A percentile compares a stretch with the other conserved stretches of the same genome.
These are phyloP conservation scores for Epicoccum sorghinum DNA, from an alignment of 2,329 filamentous ascomycete genomes.

Conservation along the genomic window DNA sequence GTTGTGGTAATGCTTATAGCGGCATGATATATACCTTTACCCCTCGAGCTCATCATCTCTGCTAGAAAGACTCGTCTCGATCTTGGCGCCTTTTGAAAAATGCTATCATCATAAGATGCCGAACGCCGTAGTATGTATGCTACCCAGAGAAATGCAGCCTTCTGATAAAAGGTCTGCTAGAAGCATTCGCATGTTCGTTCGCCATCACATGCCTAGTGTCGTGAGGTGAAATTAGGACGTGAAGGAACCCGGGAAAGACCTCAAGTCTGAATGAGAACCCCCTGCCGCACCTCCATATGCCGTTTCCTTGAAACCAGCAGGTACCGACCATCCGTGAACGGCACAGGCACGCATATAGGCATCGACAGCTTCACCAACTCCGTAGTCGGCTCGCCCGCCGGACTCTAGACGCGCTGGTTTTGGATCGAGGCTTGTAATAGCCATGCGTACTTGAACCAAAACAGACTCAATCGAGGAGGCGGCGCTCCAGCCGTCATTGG, in stretches of 20 bases:
- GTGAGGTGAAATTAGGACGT: no score
- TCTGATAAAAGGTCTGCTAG: no score
- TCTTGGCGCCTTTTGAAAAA: neutral
- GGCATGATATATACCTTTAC: no score
- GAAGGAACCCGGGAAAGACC: no score
- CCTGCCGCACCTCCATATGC: constrained; percentile 41
- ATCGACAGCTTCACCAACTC: constrained; percentile 71
- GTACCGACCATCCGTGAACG: constrained; percentile 75
- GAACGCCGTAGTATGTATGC: neutral
- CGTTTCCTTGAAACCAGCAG: constrained; percentile 64
- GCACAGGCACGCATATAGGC: constrained; percentile 74
- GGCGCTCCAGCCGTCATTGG: constrained; percentile 80
- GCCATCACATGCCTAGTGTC: no score
- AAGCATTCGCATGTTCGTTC: no score
- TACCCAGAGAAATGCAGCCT: no score
- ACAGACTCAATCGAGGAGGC: constrained; percentile 77
- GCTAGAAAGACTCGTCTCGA: neutral
- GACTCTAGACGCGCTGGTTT: constrained; percentile 70
- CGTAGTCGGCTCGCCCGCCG: constrained; percentile 60
- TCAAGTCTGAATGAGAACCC: no score
- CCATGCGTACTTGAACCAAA: constrained; percentile 79
- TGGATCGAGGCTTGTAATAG: constrained; percentile 72
- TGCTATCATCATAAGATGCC: neutral
- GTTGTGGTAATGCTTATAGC: neutral
- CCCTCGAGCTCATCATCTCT: no score